A percentile compares a stretch with the other conserved stretches of the same genome.
Evolutionary conservation across 306 rosid genomes (phyloP).

Genomic region (Prinsepia uniflora): DNA sequence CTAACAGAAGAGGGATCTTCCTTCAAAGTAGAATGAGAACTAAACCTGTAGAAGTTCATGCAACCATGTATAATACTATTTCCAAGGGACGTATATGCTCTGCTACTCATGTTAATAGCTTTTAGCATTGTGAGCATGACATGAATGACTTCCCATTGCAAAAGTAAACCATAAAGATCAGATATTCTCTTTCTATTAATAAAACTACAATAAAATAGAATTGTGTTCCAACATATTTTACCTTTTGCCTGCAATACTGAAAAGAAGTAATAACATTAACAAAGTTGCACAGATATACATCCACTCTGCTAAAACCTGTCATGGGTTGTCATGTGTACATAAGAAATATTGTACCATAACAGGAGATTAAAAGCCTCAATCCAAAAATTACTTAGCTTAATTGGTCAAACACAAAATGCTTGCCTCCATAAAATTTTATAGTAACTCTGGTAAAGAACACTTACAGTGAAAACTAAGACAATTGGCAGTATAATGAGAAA

Average conservation of each 20-base stretch:
- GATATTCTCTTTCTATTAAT: background rate
- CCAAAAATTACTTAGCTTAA: background rate
- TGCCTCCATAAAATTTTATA: background rate
- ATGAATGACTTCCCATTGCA: constrained; percentile 4
- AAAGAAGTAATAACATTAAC: constrained; percentile 36
- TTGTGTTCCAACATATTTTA: constrained; percentile 19
- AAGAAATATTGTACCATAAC: background rate
- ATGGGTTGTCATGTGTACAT: background rate
- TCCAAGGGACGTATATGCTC: constrained; percentile 24
- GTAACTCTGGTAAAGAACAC: constrained; percentile 30
- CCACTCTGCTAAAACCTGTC: constrained; percentile 77
- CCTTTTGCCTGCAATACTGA: constrained; percentile 55
- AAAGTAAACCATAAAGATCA: constrained; percentile 9
- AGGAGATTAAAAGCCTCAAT: background rate
- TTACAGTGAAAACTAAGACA: constrained; percentile 58
- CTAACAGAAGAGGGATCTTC: constrained; percentile 47
- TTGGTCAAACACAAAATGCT: background rate
- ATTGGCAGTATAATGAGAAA: constrained; percentile 61
- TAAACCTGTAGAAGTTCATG: constrained; percentile 42
- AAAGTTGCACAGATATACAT: constrained; percentile 41
- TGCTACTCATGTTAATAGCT: constrained; percentile 22
- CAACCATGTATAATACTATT: constrained; percentile 13
- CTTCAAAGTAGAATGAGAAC: constrained; percentile 19
- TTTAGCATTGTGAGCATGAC: constrained; percentile 13
- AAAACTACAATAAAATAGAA: background rate